Conservation (phyloP, 495 filamentous ascomycete species). For the Penicillium riverlandense region DNA sequence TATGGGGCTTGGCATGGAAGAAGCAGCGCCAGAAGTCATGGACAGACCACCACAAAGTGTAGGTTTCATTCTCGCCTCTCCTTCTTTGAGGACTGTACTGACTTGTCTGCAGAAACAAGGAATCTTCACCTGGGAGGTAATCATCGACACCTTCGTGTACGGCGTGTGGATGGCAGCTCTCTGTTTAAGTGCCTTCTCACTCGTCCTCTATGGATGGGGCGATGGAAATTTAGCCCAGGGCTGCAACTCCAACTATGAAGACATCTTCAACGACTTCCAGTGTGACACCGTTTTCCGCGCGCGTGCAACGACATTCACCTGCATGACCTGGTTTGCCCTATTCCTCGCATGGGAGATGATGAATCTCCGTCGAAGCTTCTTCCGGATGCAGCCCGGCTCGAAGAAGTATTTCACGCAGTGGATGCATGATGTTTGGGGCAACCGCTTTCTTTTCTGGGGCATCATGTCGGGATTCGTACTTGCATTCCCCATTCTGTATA, state of each 20-base stretch:
- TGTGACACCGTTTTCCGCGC: conserved; percentile 66
- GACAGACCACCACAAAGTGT: conserved; percentile 55
- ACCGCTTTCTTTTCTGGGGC: conserved; percentile 65
- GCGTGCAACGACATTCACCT: conserved; percentile 63
- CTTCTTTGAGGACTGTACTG: conserved; percentile 16
- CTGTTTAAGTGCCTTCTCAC: conserved; percentile 55
- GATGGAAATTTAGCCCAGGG: conserved; percentile 53
- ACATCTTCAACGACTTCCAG: conserved; percentile 15
- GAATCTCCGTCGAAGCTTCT: conserved; percentile 59
- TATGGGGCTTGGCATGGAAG: conserved; percentile 69
- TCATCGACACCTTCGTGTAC: conserved; percentile 63
- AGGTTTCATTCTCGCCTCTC: conserved; percentile 9
- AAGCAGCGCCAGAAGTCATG: conserved; percentile 61
- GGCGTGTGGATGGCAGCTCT: conserved; percentile 64
- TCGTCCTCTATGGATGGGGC: conserved; percentile 62
- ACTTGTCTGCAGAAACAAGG: conserved; percentile 47
- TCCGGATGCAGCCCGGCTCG: conserved; percentile 54
- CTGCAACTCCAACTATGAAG: conserved; percentile 54
- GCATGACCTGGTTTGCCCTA: conserved; percentile 67
- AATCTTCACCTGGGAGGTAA: conserved; percentile 62
- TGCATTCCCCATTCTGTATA: conserved; percentile 65
- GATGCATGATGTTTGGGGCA: conserved; percentile 59
- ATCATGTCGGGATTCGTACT: conserved; percentile 62
- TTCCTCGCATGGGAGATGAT: conserved; percentile 73
- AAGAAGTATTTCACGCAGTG: conserved; percentile 47